Evolutionary conservation across 139 green algal species (phyloP), one percentile per base, ranked within the genome.

Genomic region (Microglena sp.): DNA sequence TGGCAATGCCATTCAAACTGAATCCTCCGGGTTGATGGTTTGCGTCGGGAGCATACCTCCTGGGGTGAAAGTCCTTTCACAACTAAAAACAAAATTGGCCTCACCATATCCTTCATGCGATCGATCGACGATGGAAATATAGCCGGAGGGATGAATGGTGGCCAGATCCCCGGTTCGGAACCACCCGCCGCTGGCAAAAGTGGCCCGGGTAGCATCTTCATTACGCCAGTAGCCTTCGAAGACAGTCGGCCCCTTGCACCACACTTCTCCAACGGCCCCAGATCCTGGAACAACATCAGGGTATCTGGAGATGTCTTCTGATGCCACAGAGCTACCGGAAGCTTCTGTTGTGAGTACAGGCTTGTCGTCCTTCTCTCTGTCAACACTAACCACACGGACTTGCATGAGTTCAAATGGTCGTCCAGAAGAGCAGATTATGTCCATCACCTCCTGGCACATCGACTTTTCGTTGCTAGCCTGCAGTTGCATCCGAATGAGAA

Each of bases 31-130:
- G n/a, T n/a, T n/a, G n/a, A n/a, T n/a, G n/a, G n/a, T n/a, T n/a
- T n/a, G n/a, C n/a, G n/a, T n/a, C n/a, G n/a, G n/a, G n/a, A n/a
- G n/a, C n/a, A n/a, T n/a, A n/a, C n/a, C n/a, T n/a, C n/a, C n/a
- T n/a, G n/a, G n/a, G n/a, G n/a, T n/a, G n/a, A n/a, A n/a, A n/a
- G n/a, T n/a, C n/a, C n/a, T n/a, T n/a, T n/a, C n/a, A n/a, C n/a
- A n/a, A n/a, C n/a, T n/a, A n/a, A n/a, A n/a, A n/a, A n/a, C n/a
- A n/a, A n/a, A n/a, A n/a, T n/a, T n/a, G n/a, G 11, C 18, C 66
- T 28, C 64, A 86, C 76, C 89, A 96, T 96, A 76, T 96, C 89
- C 70, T 96, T 96, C 65, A 82, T 86, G n/a, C n/a, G n/a, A n/a
- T 6, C 89, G 60, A 62, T 95, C 89, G 22, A 95, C 84, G 4